Conservation (phyloP, 2,329 filamentous ascomycete genomes). For the Diaporthe sp. region DNA sequence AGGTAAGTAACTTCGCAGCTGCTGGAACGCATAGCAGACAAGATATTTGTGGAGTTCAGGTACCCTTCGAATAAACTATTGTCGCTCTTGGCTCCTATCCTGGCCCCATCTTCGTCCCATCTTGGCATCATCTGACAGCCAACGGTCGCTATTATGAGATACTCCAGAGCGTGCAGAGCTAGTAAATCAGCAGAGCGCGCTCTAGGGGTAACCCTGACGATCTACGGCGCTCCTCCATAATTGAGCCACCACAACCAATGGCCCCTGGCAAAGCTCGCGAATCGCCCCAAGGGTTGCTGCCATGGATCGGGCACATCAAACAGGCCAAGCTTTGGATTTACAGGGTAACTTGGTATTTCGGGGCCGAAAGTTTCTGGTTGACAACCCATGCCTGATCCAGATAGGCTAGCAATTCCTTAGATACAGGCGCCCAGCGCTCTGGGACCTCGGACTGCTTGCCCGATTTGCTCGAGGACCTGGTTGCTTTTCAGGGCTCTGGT, state of each 20-base stretch:
- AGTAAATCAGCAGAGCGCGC: not conserved
- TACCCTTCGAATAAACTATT: constrained; percentile 13
- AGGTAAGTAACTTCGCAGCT: not conserved
- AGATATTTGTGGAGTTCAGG: not conserved
- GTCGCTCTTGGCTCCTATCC: not conserved
- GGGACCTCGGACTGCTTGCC: constrained; percentile 7
- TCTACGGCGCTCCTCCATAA: constrained; percentile 6
- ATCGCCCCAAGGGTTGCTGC: constrained; percentile 7
- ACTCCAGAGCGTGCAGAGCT: not conserved
- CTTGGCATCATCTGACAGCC: constrained; percentile 23
- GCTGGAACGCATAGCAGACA: not conserved
- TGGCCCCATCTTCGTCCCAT: not conserved
- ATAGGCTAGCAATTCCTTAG: not conserved
- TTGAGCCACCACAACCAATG: not conserved
- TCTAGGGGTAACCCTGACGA: constrained; percentile 4
- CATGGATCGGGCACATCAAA: constrained; percentile 12
- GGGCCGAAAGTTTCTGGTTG: constrained; percentile 6
- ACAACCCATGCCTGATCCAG: not conserved
- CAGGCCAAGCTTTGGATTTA: constrained; percentile 4
- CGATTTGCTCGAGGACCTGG: not conserved
- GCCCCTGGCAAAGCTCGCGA: not conserved
- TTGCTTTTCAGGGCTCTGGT: not conserved
- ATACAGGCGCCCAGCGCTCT: not conserved
- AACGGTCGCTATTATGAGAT: constrained; percentile 3
- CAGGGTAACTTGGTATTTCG: not conserved